phyloP scores from a whole-genome alignment of 2,329 filamentous ascomycete genomes.

The Penicillium crustosum region DNA sequence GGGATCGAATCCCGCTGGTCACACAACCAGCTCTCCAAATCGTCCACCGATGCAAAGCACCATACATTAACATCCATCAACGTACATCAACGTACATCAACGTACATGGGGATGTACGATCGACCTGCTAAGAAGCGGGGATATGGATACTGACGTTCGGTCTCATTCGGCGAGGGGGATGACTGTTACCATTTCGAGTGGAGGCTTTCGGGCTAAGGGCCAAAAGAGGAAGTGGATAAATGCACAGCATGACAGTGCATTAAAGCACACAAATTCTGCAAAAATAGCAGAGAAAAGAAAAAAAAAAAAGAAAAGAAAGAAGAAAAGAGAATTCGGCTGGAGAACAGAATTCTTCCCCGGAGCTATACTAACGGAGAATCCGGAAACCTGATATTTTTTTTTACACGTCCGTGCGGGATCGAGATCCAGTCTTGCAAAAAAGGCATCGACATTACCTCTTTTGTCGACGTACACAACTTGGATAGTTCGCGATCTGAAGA shows the following conservation, averaged over 20 bases:
- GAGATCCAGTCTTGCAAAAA: not conserved
- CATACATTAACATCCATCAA: not conserved
- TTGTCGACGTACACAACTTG: constrained; percentile 1
- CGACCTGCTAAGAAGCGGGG: constrained; percentile 3
- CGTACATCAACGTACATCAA: too few species aligned
- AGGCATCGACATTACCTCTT: not conserved
- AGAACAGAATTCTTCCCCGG: not conserved
- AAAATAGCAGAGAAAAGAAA: not conserved
- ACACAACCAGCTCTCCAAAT: not conserved
- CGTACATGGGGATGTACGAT: constrained; percentile 1
- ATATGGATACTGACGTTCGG: not conserved
- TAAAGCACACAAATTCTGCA: not conserved
- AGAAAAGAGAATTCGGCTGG: not conserved
- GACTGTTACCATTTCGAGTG: not conserved
- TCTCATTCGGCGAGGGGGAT: not conserved
- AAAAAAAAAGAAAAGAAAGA: not conserved
- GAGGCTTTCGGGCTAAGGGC: not conserved
- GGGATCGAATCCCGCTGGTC: not conserved
- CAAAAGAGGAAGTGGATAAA: constrained; percentile 1
- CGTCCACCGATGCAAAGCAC: not conserved
- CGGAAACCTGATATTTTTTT: not conserved
- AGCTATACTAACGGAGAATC: not conserved
- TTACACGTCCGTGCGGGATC: not conserved
- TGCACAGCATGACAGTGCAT: constrained; percentile 1
- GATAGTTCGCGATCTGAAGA: constrained; percentile 9